Evolutionary conservation across 805 yeast species (phyloP).

Genomic region (Wickerhamiella musiphila): DNA sequence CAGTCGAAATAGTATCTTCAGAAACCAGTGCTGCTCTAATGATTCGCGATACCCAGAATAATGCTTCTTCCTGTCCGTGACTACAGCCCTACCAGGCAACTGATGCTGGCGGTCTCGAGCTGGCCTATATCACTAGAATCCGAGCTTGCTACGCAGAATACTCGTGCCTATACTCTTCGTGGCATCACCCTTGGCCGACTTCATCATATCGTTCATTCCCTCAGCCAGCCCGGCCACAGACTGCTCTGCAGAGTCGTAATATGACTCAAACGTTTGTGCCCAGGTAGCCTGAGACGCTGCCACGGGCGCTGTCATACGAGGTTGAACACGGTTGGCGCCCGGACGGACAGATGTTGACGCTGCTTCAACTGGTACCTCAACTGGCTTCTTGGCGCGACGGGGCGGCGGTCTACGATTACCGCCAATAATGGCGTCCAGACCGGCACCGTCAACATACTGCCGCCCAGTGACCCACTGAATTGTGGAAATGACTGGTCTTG

Average conservation of each 20-base stretch:
- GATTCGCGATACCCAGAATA: no score
- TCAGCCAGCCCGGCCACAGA: constrained; percentile 43
- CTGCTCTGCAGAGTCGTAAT: constrained; percentile 15
- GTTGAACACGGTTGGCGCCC: constrained; percentile 2
- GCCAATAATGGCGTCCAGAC: constrained; percentile 47
- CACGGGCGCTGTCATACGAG: constrained; percentile 6
- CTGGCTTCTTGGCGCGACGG: constrained; percentile 14
- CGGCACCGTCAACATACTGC: constrained; percentile 39
- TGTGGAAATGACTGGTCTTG: constrained; percentile 63
- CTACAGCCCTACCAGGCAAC: no score
- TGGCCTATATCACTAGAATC: constrained; percentile 11
- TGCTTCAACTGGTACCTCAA: constrained; percentile 1
- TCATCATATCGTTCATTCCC: constrained; percentile 16
- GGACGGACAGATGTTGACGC: not conserved
- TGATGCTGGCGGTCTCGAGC: no score
- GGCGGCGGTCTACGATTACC: constrained; percentile 57
- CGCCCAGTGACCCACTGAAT: constrained; percentile 78
- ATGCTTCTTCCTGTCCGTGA: no score
- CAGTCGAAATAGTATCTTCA: no score
- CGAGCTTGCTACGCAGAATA: constrained; percentile 12
- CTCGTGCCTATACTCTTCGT: constrained; percentile 11
- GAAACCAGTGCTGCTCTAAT: no score
- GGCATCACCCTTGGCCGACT: constrained; percentile 10
- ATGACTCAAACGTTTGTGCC: constrained; percentile 16
- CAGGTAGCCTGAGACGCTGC: constrained; percentile 10